Base-by-base conservation (phyloP, 2,329 filamentous ascomycete species). In the Neopestalotiopsis sp. region DNA sequence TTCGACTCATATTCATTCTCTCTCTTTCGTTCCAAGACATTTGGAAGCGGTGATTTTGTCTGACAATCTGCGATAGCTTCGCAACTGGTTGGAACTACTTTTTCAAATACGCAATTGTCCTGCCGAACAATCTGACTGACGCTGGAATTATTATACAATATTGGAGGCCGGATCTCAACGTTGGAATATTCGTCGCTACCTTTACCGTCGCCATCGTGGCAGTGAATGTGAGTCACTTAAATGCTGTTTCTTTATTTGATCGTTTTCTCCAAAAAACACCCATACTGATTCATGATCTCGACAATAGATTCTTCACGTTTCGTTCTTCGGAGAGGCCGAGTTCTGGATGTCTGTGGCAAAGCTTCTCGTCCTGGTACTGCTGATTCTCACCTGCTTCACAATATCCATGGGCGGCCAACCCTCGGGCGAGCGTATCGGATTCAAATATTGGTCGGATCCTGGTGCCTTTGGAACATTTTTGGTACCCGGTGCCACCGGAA, bases 401-500 rank as follows among this genome's bases (percentile, higher is more conserved):
- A 82, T 81, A 69, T 84, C 79, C 75, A 68, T 81, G 38, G 83
- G 83, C 57, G 82, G 81, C 32, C 84, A 84, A 71, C 82, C 83
- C 1, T 67, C 79, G 66, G 77, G 81, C 58, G 75, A 78, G 65
- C 71, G 72, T 10, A 77, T 77, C 65, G 78, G 78, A n/a, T 80
- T 80, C 69, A 70, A 74, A 14, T 77, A 79, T 72, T 81, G 79
- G 86, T 81, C 82, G 6, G 70, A 82, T 6, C 85, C 86, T 0
- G 88, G 89, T 6, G 79, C 87, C 1, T 90, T 90, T 75, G 82
- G 81, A 7, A 84, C 87, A 70, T 79, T 84, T 32, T 84, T 87
- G 71, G 10, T 40, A 17, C 77, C 80, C 0, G 89, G 88, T 7
- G 75, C 82, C 63, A 81, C 89, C 0, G 90, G 89, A 20, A 83